A percentile compares a stretch with the other conserved stretches of the same genome.
These are phyloP conservation scores for Hypomontagnella monticulosa DNA, from an alignment of 495 filamentous ascomycete species.

Conservation along the genomic window DNA sequence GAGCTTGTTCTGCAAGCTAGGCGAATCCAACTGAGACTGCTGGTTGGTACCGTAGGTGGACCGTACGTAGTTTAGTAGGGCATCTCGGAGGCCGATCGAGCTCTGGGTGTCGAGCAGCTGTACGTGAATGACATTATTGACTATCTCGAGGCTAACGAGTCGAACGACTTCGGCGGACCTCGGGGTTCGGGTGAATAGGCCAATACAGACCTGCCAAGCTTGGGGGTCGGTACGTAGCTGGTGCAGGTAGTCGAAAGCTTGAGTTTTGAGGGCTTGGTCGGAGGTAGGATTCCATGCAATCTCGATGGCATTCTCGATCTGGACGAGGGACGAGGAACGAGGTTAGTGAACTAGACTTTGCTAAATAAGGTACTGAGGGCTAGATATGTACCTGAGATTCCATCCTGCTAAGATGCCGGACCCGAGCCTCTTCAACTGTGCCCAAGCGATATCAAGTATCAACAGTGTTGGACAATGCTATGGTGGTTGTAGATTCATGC, in stretches of 20 bases:
- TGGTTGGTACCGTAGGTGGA: constrained; percentile 71
- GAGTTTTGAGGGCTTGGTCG: constrained; percentile 76
- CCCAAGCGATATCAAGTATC: constrained; percentile 30
- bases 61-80: constrained; percentile 78
- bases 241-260: constrained; percentile 89
- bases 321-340: constrained; percentile 1
- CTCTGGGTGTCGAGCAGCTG: constrained; percentile 74
- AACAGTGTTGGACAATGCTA: constrained; percentile 8
- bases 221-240: constrained; percentile 79
- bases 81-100: constrained; percentile 75
- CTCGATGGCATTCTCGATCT: constrained; percentile 93
- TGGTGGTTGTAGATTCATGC: constrained; percentile 29
- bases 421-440: constrained; percentile 36
- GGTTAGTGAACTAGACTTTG: constrained; percentile 1
- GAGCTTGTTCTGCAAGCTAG: constrained; percentile 93
- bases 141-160: constrained; percentile 85
- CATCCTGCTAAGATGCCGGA: constrained; percentile 46
- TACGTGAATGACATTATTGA: constrained; percentile 86
- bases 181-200: constrained; percentile 85
- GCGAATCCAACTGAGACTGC: constrained; percentile 67
- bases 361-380: neutral
- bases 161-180: constrained; percentile 83
- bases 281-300: constrained; percentile 84
- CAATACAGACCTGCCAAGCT: constrained; percentile 86
- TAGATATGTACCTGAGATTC: constrained; percentile 45